These are phyloP conservation scores for Trichoderma atroviride DNA, from an alignment of 2,329 filamentous ascomycete species.

Conservation along the genomic window DNA sequence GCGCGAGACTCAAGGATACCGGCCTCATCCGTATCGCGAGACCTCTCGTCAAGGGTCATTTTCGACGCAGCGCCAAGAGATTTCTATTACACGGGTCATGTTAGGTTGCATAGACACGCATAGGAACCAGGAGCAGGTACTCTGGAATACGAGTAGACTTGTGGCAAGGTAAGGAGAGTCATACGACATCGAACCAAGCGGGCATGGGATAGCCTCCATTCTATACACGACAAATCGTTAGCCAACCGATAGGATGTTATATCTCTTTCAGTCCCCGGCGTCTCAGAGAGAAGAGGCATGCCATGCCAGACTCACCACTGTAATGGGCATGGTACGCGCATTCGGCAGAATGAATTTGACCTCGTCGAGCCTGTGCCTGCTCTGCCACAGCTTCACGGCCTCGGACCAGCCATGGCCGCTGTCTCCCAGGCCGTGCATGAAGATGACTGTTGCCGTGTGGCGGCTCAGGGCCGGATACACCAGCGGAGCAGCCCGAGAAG, in stretches of 20 bases:
- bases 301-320: conserved; percentile 47
- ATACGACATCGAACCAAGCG: conserved; percentile 82
- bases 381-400: conserved; percentile 84
- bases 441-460: conserved; percentile 94
- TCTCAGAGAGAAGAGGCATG: not conserved
- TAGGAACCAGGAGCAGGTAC: not conserved
- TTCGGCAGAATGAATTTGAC: conserved; percentile 94
- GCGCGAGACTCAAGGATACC: conserved; percentile 74
- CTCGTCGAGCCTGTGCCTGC: conserved; percentile 77
- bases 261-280: too few species aligned
- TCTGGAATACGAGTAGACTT: not conserved
- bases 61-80: conserved; percentile 38
- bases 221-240: conserved; percentile 43
- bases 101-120: not conserved
- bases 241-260: not conserved
- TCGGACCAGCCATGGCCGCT: conserved; percentile 77
- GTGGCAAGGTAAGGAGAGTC: conserved; percentile 27
- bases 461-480: conserved; percentile 77
- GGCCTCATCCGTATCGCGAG: conserved; percentile 61
- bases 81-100: conserved; percentile 32
- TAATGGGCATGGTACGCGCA: conserved; percentile 83
- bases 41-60: not conserved
- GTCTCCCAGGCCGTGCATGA: conserved; percentile 90
- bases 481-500: conserved; percentile 52
- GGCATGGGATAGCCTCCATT: conserved; percentile 81